phyloP scores from a whole-genome alignment of 768 basidiomycete genomes.

The Trametes cinnabarina region DNA sequence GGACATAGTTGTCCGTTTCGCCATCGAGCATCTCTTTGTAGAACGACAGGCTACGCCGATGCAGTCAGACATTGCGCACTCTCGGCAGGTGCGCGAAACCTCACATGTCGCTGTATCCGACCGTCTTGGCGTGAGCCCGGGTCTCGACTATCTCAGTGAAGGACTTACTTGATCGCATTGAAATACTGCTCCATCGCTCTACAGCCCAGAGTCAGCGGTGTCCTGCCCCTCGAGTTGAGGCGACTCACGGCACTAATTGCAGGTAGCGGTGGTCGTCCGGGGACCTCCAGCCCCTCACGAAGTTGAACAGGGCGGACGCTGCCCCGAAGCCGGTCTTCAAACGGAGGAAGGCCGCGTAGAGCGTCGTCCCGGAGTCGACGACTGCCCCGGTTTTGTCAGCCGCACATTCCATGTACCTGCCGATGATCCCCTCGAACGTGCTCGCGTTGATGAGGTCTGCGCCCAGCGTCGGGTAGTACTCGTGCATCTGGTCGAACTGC shows the following conservation, averaged over 20 bases:
- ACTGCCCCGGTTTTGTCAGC: conserved; percentile 23
- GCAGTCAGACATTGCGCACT: neutral
- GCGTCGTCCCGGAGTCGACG: conserved; percentile 22
- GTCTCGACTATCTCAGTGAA: too few species aligned
- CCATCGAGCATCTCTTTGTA: conserved; percentile 18
- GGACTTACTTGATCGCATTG: neutral
- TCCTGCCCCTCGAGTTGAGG: too few species aligned
- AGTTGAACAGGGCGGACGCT: conserved; percentile 35
- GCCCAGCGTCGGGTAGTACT: conserved; percentile 29
- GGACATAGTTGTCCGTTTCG: conserved; percentile 16
- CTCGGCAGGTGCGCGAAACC: neutral
- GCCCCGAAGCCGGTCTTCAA: conserved; percentile 34
- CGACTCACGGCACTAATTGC: conserved; percentile 35
- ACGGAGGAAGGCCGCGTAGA: conserved; percentile 28
- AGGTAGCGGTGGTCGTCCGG: conserved; percentile 29
- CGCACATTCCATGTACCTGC: conserved; percentile 34
- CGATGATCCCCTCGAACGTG: conserved; percentile 36
- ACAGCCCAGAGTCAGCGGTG: too few species aligned
- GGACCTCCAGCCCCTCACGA: conserved; percentile 28
- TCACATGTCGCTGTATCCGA: conserved; percentile 9
- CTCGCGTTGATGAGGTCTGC: conserved; percentile 28
- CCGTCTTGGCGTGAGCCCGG: too few species aligned
- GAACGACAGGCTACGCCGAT: conserved; percentile 9
- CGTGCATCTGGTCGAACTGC: conserved; percentile 30
- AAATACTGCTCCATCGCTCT: neutral